Percentiles rank a stretch among this genome's conserved stretches.
Conservation (phyloP, 2,329 filamentous ascomycete species). For the Mycocentrospora acerina region DNA sequence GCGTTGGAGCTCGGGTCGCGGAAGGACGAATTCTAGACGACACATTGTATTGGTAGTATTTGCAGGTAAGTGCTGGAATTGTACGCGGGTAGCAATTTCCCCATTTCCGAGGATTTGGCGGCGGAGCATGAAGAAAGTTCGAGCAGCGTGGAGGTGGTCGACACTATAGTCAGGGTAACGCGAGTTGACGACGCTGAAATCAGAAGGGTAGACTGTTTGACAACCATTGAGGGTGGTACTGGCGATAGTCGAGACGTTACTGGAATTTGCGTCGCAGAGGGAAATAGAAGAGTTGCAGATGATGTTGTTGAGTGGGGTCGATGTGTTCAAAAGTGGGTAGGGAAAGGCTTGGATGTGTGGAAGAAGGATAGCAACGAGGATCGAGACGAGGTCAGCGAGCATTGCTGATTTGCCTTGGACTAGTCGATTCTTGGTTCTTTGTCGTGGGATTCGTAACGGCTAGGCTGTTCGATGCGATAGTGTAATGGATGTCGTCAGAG, state of each 20-base stretch:
- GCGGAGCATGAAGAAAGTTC: slow-evolving; percentile 32
- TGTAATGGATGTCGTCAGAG: too few relatives aligned
- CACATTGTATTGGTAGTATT: slow-evolving; percentile 18
- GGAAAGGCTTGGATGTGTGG: slow-evolving; percentile 8
- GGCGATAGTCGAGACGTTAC: background rate
- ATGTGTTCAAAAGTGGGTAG: slow-evolving; percentile 14
- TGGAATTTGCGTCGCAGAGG: background rate
- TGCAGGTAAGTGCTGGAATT: slow-evolving; percentile 17
- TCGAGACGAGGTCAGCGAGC: background rate
- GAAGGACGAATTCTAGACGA: slow-evolving; percentile 30
- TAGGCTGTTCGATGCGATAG: too few relatives aligned
- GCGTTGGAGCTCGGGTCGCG: slow-evolving; percentile 8
- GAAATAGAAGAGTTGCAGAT: slow-evolving; percentile 4
- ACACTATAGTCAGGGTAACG: slow-evolving; percentile 26
- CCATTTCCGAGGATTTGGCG: slow-evolving; percentile 18
- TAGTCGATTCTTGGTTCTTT: too few relatives aligned
- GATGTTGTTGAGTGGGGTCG: slow-evolving; percentile 7
- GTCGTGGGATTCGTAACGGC: too few relatives aligned
- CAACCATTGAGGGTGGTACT: slow-evolving; percentile 8
- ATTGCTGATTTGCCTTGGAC: background rate
- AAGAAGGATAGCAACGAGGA: slow-evolving; percentile 8
- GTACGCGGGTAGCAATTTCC: slow-evolving; percentile 28
- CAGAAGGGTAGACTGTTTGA: slow-evolving; percentile 20
- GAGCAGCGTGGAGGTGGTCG: slow-evolving; percentile 18
- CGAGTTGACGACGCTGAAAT: slow-evolving; percentile 28